A percentile compares a stretch with the other conserved stretches of the same genome.
These are phyloP conservation scores for Mimosa pudica DNA, from an alignment of 306 rosid species.

Conservation along the genomic window DNA sequence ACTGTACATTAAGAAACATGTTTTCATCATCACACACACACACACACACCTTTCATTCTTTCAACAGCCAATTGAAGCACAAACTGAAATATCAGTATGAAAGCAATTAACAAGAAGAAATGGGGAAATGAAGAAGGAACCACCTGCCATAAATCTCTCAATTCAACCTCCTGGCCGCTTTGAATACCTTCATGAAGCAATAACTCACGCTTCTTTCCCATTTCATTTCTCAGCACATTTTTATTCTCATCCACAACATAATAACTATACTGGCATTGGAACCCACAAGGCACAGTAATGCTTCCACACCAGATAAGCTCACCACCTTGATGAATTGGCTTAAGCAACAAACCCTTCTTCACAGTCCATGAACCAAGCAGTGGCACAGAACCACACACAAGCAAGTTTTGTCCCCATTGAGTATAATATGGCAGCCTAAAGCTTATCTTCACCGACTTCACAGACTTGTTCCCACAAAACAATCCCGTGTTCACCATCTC, in stretches of 20 bases:
- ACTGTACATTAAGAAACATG: conserved; percentile 11
- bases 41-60: conserved; percentile 11
- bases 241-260: conserved; percentile 81
- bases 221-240: conserved; percentile 69
- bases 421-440: conserved; percentile 83
- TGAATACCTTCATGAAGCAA: conserved; percentile 58
- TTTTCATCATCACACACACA: not conserved
- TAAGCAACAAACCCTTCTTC: conserved; percentile 78
- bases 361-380: conserved; percentile 87
- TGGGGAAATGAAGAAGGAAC: conserved; percentile 29
- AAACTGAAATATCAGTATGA: conserved; percentile 23
- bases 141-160: conserved; percentile 97
- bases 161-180: conserved; percentile 70
- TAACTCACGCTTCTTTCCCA: conserved; percentile 75
- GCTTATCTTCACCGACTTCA: conserved; percentile 66
- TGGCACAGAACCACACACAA: conserved; percentile 84
- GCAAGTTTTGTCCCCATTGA: conserved; percentile 87
- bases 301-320: conserved; percentile 86
- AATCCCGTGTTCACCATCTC: conserved; percentile 67
- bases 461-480: conserved; percentile 54
- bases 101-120: conserved; percentile 5
- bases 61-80: conserved; percentile 8
- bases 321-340: conserved; percentile 66
- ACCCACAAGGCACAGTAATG: conserved; percentile 64
- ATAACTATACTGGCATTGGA: conserved; percentile 69